These are phyloP conservation scores for Elongisporangium undulatum DNA, from an alignment of 352 stramenopile species.

Conservation along the genomic window DNA sequence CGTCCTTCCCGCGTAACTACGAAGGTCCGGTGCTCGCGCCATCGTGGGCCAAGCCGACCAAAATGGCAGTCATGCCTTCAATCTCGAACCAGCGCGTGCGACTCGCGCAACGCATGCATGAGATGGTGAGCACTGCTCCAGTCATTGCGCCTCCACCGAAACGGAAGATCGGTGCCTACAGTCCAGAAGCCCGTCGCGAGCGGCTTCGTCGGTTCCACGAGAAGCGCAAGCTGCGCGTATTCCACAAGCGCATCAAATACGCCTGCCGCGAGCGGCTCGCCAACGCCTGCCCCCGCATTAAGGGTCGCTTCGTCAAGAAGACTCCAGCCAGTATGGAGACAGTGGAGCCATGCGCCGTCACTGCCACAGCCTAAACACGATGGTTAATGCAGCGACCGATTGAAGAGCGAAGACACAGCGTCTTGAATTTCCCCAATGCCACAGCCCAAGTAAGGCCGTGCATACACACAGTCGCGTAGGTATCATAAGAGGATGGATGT, in stretches of 20 bases:
- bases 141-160: not conserved
- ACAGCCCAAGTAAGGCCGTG: not conserved
- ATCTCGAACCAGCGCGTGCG: not conserved
- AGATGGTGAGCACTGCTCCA: not conserved
- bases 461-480: not conserved
- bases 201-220: slow-evolving; percentile 63
- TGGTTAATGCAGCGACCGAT: not conserved
- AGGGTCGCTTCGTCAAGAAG: slow-evolving; percentile 55
- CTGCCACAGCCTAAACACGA: not conserved
- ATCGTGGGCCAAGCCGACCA: not conserved
- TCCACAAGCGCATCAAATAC: slow-evolving; percentile 72
- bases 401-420: not conserved
- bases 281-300: slow-evolving; percentile 60
- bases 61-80: not conserved
- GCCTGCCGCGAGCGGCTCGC: slow-evolving; percentile 63
- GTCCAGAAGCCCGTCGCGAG: slow-evolving; percentile 37
- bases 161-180: slow-evolving; percentile 63
- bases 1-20: not conserved
- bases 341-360: not conserved
- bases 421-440: not conserved
- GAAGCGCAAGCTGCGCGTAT: slow-evolving; percentile 71
- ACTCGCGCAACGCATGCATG: not conserved
- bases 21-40: not conserved
- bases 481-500: not conserved
- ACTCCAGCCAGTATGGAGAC: not conserved